phyloP scores from a whole-genome alignment of 2,329 filamentous ascomycete genomes.

The Trichophyton equinum region DNA sequence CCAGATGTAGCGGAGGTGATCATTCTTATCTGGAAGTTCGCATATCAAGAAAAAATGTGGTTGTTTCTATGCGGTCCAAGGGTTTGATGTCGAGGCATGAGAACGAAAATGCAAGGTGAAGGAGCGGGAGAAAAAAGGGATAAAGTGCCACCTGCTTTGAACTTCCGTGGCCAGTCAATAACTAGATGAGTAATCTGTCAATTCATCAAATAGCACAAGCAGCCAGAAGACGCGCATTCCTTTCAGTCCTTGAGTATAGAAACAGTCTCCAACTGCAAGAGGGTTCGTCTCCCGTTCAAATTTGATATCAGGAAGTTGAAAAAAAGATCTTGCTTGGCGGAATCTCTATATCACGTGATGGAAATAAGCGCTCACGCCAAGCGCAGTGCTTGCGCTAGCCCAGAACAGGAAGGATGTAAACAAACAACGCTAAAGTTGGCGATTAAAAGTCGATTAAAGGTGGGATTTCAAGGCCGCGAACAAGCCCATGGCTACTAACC shows the following conservation, averaged over 20 bases:
- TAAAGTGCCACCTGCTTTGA: not conserved
- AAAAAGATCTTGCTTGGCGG: not conserved
- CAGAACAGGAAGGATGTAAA: slow-evolving; percentile 12
- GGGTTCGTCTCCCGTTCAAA: not conserved
- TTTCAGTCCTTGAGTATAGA: not conserved
- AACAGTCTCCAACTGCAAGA: not conserved
- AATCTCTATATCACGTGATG: not conserved
- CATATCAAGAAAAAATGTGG: not conserved
- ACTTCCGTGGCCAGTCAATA: not conserved
- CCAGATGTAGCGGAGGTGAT: not conserved
- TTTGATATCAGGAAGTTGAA: not conserved
- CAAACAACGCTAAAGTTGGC: slow-evolving; percentile 11
- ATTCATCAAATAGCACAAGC: not conserved
- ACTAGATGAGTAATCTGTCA: no score
- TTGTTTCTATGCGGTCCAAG: not conserved
- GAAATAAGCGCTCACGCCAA: slow-evolving; percentile 1
- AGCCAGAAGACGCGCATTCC: not conserved
- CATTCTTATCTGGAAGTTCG: not conserved
- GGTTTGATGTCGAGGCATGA: not conserved
- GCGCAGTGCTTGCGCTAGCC: slow-evolving; percentile 7
- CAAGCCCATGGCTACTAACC: not conserved
- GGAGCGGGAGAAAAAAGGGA: not conserved
- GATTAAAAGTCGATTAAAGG: slow-evolving; percentile 7
- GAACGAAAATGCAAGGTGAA: not conserved
- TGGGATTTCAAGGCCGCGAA: not conserved